Evolutionary conservation across 2,329 filamentous ascomycete species (phyloP).

Genomic region (Aspergillus unguis): DNA sequence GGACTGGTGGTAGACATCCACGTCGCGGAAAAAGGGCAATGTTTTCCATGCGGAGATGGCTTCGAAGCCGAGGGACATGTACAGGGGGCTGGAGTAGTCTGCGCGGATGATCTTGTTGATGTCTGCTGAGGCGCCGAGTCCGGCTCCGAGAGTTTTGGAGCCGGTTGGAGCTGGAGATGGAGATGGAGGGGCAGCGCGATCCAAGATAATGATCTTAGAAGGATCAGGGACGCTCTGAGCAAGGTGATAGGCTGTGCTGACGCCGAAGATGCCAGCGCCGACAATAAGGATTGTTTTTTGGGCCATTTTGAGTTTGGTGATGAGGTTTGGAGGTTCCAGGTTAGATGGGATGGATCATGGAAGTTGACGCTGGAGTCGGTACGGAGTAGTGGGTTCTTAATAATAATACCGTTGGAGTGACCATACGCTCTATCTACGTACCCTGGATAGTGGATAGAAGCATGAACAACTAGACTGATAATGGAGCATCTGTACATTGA

Average conservation of each 20-base stretch:
- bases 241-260: conserved; percentile 63
- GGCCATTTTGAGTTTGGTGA: conserved; percentile 7
- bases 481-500: too few relatives aligned
- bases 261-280: conserved; percentile 64
- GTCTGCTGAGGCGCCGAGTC: conserved; percentile 64
- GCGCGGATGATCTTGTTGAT: conserved; percentile 71
- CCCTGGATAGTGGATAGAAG: too few relatives aligned
- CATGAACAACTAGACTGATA: too few relatives aligned
- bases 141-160: conserved; percentile 6
- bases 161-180: too few relatives aligned
- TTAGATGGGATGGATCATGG: not conserved
- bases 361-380: not conserved
- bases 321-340: not conserved
- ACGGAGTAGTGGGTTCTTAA: not conserved
- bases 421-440: too few relatives aligned
- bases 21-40: conserved; percentile 55
- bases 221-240: conserved; percentile 48
- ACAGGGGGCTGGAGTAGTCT: conserved; percentile 64
- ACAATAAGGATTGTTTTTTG: conserved; percentile 50
- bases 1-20: conserved; percentile 55
- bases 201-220: conserved; percentile 55
- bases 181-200: conserved; percentile 53
- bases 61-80: conserved; percentile 63
- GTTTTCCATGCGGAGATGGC: conserved; percentile 60
- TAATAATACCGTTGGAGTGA: too few relatives aligned